Evolutionary conservation across 306 rosid species (phyloP).

Genomic region (Potentilla sterilis): DNA sequence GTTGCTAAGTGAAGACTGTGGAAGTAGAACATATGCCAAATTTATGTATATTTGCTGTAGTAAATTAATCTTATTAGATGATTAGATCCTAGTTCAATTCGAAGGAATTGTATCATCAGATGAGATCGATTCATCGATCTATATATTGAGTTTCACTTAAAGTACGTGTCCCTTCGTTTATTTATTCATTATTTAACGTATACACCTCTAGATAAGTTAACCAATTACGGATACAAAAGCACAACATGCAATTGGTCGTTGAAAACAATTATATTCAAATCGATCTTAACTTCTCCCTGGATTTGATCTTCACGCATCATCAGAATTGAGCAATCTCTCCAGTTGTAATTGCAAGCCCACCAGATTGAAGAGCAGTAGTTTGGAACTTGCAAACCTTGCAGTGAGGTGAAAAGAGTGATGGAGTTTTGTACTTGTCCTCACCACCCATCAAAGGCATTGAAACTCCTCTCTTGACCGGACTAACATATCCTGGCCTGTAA

Average conservation of each 20-base stretch:
- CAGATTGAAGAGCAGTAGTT: conserved; percentile 28
- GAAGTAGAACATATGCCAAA: no score
- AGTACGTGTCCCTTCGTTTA: neutral
- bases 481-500: conserved; percentile 57
- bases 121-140: no score
- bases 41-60: no score
- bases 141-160: no score
- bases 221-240: neutral
- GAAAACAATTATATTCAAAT: no score
- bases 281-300: no score
- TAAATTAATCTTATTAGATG: no score
- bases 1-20: no score
- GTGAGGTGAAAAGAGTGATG: conserved; percentile 46
- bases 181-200: neutral
- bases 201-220: neutral
- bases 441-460: conserved; percentile 83
- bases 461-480: conserved; percentile 65
- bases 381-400: conserved; percentile 56
- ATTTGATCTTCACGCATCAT: neutral
- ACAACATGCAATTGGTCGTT: no score
- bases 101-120: no score
- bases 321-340: conserved; percentile 26
- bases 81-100: no score
- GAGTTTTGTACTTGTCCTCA: conserved; percentile 55
- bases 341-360: conserved; percentile 26